These are phyloP conservation scores for Rhizophagus sp. DNA, from an alignment of 192 early-diverging fungal genomes.

Conservation along the genomic window DNA sequence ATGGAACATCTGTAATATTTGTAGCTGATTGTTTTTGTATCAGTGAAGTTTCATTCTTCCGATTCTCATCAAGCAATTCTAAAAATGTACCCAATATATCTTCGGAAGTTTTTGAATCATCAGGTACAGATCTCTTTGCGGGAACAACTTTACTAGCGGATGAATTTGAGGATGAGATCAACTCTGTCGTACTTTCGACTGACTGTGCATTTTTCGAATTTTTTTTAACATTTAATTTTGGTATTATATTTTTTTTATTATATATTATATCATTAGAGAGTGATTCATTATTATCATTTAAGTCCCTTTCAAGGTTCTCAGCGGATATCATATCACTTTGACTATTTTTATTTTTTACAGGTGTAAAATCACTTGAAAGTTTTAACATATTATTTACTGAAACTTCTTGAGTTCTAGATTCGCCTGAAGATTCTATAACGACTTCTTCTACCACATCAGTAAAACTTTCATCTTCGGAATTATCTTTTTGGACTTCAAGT, in stretches of 20 bases:
- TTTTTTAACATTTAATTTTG: background rate
- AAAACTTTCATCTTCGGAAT: background rate
- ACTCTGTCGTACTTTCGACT: background rate
- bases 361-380: too few species aligned
- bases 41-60: background rate
- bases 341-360: too few species aligned
- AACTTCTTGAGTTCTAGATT: background rate
- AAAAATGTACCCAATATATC: slow-evolving; percentile 20
- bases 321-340: too few species aligned
- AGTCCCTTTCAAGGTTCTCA: too few species aligned
- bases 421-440: background rate
- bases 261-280: background rate
- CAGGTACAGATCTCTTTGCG: background rate
- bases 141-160: background rate
- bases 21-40: background rate
- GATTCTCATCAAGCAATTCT: slow-evolving; percentile 11
- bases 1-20: too few species aligned
- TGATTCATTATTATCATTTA: background rate
- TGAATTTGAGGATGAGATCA: background rate
- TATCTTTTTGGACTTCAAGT: too few species aligned
- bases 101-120: background rate
- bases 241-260: background rate
- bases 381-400: too few species aligned
- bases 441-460: background rate
- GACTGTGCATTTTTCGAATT: background rate